Base-by-base conservation (phyloP, 1,284 basidiomycete genomes). In the Cutaneotrichosporon sp. region DNA sequence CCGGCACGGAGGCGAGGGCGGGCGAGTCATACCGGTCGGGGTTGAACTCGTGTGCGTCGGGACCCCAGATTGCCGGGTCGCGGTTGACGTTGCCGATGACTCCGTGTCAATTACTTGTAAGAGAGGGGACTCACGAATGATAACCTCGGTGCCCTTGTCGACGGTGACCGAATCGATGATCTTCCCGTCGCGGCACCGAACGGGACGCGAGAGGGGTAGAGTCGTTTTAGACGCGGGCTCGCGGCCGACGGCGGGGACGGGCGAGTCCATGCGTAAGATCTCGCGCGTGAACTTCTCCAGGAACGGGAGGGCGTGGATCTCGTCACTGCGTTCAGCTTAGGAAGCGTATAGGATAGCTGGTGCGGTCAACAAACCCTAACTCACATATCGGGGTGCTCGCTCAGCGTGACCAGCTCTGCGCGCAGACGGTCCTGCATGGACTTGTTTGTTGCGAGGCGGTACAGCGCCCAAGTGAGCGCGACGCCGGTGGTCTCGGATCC, bases 401-500 rank as follows among this genome's bases (percentile, higher is more conserved):
- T 3, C 56, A 58, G 30, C 67, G 73, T 67, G 46, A 76, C 70
- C 0, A 89, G 75, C 53, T 88, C 87, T 10, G 77, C 76, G 5
- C 89, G 84, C 1, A 92, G 82, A 34, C 79, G 80, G 22, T 75
- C 69, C 75, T 92, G 91, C 9, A 83, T 78, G 0, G 80, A 79
- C 0, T 83, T 85, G 60, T 86, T 74, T 32, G 80, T 81, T 0
- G 87, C 83, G 21, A 92, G 85, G 22, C 85, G 84, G 75, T 88
- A 89, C 5, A 91, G 80, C 61, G 85, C 86, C 90, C 90, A 93
- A 4, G 88, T 86, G 2, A 90, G 81, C 0, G 88, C 86, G 0
- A 86, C 87, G 0, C 85, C 86, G 0, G 87, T 89, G 0, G 91
- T 92, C 74, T 92, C 90, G 74, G 91, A 89, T 0, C 91, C 91